Percentiles rank a stretch among this genome's conserved stretches.
Evolutionary conservation across 441 rosid genomes (phyloP).

Genomic region (Syzygium syzygioides): DNA sequence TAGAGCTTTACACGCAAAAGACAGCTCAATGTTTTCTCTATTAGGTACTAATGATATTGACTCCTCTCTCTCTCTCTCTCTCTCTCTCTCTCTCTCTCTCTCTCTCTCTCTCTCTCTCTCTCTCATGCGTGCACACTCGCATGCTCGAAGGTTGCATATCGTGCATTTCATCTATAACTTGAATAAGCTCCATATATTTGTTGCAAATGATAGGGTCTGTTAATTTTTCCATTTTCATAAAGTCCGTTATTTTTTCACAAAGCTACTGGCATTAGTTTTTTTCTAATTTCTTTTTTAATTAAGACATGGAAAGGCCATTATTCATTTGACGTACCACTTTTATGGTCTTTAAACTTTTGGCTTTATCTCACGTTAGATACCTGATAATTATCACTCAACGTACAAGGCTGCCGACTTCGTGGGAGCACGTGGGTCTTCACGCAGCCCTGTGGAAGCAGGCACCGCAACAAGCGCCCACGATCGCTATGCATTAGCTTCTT

Average conservation of each 20-base stretch:
- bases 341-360: not conserved
- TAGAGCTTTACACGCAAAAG: slow-evolving; percentile 66
- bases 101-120: too few species aligned
- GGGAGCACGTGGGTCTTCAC: not conserved
- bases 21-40: slow-evolving; percentile 58
- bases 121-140: too few species aligned
- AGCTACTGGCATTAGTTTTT: not conserved
- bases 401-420: not conserved
- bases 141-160: not conserved
- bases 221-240: not conserved
- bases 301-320: not conserved
- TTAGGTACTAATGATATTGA: slow-evolving; percentile 36
- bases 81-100: too few species aligned
- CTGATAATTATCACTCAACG: not conserved
- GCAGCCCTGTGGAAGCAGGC: too few species aligned
- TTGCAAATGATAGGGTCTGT: not conserved
- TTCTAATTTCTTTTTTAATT: not conserved
- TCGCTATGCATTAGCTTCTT: too few species aligned
- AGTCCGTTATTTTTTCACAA: not conserved
- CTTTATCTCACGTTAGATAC: not conserved
- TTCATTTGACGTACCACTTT: not conserved
- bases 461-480: not conserved
- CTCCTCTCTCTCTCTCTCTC: too few species aligned
- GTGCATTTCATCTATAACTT: not conserved
- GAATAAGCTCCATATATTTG: not conserved